These are phyloP conservation scores for Blastobotrys buckinghamii DNA, from an alignment of 1,139 yeast genomes.

Conservation along the genomic window DNA sequence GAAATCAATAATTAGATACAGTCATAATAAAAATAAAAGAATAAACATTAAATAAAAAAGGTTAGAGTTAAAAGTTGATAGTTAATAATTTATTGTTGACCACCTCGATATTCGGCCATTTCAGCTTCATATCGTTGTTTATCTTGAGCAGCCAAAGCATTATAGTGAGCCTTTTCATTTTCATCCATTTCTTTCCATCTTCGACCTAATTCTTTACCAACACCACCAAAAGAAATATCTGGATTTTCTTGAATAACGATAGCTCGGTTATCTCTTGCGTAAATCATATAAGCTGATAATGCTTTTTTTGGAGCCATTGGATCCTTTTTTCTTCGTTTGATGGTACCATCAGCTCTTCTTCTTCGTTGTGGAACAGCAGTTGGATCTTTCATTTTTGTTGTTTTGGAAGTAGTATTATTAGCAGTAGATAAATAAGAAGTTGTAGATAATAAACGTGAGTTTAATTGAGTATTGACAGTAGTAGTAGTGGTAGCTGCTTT, in stretches of 20 bases:
- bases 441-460: not conserved
- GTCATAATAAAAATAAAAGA: not conserved
- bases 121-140: conserved; percentile 96
- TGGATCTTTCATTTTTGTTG: not conserved
- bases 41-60: not conserved
- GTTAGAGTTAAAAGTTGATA: too few relatives aligned
- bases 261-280: conserved; percentile 86
- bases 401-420: conserved; percentile 8
- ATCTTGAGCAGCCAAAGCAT: conserved; percentile 88
- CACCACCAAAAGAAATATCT: conserved; percentile 74
- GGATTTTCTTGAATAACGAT: conserved; percentile 92
- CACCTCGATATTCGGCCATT: conserved; percentile 69
- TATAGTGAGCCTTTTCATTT: conserved; percentile 83
- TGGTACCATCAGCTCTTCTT: conserved; percentile 9
- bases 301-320: conserved; percentile 99
- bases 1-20: not conserved
- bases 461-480: not conserved
- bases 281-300: conserved; percentile 96
- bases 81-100: conserved; percentile 28
- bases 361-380: conserved; percentile 9
- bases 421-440: not conserved
- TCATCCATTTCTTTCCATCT: conserved; percentile 86
- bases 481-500: not conserved
- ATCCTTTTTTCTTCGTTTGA: conserved; percentile 32
- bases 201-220: conserved; percentile 66